phyloP scores from a whole-genome alignment of 1,284 basidiomycete species.

The Ceratobasidium theobromae region DNA sequence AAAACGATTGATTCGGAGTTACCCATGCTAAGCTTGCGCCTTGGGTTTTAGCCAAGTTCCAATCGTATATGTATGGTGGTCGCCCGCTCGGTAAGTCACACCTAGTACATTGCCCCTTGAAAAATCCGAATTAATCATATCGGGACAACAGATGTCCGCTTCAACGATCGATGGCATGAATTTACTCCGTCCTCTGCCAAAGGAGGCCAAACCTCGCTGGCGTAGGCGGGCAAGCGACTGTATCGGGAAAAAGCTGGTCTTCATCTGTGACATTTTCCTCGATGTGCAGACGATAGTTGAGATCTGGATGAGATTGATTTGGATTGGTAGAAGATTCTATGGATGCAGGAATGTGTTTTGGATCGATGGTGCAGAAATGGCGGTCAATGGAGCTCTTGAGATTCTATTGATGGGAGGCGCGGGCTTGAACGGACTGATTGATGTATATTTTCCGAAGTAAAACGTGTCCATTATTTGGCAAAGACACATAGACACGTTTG shows the following conservation, averaged over 20 bases:
- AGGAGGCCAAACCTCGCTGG: conserved; percentile 55
- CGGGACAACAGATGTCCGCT: conserved; percentile 68
- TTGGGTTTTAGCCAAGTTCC: conserved; percentile 71
- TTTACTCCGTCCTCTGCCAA: conserved; percentile 82
- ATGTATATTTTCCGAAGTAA: conserved; percentile 14
- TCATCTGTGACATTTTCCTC: conserved; percentile 13
- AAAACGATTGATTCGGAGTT: not conserved
- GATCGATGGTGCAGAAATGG: not conserved
- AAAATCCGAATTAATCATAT: conserved; percentile 34
- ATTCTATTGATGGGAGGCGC: not conserved
- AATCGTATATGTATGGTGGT: conserved; percentile 88
- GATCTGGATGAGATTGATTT: not conserved
- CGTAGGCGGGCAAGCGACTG: not conserved
- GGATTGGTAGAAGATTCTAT: not conserved
- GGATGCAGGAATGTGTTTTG: not conserved
- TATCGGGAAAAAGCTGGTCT: not conserved
- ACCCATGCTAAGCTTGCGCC: not conserved
- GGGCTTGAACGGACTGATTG: not conserved
- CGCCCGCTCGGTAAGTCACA: conserved; percentile 71
- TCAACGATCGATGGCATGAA: conserved; percentile 90
- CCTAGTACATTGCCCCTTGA: conserved; percentile 3
- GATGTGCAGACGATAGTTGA: not conserved
- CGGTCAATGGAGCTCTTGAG: conserved; percentile 17
- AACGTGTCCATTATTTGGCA: not conserved
- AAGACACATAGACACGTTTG: not conserved